Base-by-base conservation (phyloP, 2,329 filamentous ascomycete species). In the Aspergillus japonicus region DNA sequence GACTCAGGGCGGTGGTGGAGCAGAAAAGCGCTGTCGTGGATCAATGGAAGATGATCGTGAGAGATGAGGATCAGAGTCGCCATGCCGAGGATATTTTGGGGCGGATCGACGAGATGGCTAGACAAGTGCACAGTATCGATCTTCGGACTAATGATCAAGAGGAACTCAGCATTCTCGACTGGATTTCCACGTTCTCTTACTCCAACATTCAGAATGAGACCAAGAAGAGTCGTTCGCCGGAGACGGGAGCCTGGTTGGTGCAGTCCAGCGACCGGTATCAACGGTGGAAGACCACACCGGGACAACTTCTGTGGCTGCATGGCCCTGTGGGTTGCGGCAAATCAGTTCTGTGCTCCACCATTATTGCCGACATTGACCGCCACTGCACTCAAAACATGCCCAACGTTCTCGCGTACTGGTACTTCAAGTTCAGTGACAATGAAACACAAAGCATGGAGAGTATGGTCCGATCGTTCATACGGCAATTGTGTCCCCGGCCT, bases 241-340 rank as follows among this genome's bases (percentile, higher is more conserved):
- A 31, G 5, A 58, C 56, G 4, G 56, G 56, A 6, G 14, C 48
- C 11, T 58, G 56, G 56, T 29, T 58, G 23, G 11, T 50, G 6
- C 6, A 49, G 4, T 54, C 14, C 14, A 12, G 16, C 14, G 16
- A 44, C 16, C 14, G 14, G 4, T 58, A 58, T 44, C 12, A 49
- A 14, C 4, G 14, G 11, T 58, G 56, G 56, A 58, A 54, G 29
- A 4, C 4, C 6, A 23, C 7, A 2, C 21, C 56, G 12, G 56
- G 56, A 19, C 35, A 14, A 4, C 35, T 54, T 1, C 23, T 48
- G 1, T 58, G 50, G 56, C 47, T 58, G 4, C 21, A 48, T 49
- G 56, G 56, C 23, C 31, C 29, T 29, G 52, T 42, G 42, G 50
- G 56, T 8, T 58, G 56, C 39, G 56, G 56, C 14, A 58, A 58